Conservation (phyloP, 2,329 filamentous ascomycete species). For the Ceratocystis smalleyi region DNA sequence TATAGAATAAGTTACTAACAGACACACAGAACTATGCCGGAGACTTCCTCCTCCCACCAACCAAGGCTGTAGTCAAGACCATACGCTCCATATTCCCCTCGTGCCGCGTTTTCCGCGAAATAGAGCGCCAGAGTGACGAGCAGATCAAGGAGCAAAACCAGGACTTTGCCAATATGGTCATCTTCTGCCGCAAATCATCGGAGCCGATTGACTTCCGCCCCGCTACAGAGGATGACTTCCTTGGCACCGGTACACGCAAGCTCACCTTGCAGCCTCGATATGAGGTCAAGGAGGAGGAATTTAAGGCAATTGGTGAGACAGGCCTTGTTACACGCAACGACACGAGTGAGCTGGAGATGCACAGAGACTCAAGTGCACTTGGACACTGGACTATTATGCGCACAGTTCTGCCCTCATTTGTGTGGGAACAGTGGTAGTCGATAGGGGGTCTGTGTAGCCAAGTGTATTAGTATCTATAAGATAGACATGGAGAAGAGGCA, state of each 20-base stretch:
- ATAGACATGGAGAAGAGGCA: background rate
- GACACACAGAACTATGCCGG: constrained; percentile 73
- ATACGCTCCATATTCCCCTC: constrained; percentile 70
- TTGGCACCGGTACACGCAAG: constrained; percentile 54
- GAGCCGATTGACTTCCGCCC: constrained; percentile 47
- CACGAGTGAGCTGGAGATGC: constrained; percentile 50
- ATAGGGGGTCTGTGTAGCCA: background rate
- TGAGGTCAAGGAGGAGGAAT: constrained; percentile 45
- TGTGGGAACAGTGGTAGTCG: constrained; percentile 90
- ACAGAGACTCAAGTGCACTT: constrained; percentile 59
- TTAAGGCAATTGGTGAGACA: constrained; percentile 31
- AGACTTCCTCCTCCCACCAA: constrained; percentile 61
- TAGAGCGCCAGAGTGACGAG: constrained; percentile 35
- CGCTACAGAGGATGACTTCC: constrained; percentile 48
- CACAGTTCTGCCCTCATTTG: constrained; percentile 53
- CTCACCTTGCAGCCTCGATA: constrained; percentile 56
- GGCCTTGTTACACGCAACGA: constrained; percentile 46
- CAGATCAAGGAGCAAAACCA: constrained; percentile 33
- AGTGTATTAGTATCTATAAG: background rate
- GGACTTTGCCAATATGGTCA: constrained; percentile 91
- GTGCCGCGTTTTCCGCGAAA: constrained; percentile 82
- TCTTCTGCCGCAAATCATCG: constrained; percentile 66
- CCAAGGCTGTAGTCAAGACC: constrained; percentile 65
- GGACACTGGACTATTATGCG: constrained; percentile 92
- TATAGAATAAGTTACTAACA: constrained; percentile 10